Conservation (phyloP, 2,329 filamentous ascomycete genomes). For the Didymella arachidicola region DNA sequence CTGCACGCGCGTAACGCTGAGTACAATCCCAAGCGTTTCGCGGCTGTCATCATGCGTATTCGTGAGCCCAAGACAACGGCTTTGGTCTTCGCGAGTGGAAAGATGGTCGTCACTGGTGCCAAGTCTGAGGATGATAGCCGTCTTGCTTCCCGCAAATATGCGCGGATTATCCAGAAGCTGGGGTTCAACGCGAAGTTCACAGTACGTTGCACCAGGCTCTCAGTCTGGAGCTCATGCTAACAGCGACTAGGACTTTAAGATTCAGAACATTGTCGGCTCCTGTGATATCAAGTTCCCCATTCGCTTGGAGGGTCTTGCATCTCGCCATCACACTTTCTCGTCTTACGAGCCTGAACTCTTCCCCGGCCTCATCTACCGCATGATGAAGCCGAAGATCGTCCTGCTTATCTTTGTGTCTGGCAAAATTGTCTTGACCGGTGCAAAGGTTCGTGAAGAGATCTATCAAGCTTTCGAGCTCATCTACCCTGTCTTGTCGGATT, state of each 20-base stretch:
- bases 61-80: conserved; percentile 98
- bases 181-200: conserved; percentile 99
- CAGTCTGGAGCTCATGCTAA: conserved; percentile 29
- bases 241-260: conserved; percentile 81
- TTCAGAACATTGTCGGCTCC: conserved; percentile 93
- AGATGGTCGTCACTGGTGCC: conserved; percentile 99
- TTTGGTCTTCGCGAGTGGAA: conserved; percentile 96
- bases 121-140: conserved; percentile 99
- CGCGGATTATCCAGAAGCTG: conserved; percentile 98
- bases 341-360: conserved; percentile 99
- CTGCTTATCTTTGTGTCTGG: conserved; percentile 97
- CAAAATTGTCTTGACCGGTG: conserved; percentile 97
- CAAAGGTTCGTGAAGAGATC: conserved; percentile 97
- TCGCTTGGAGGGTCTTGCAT: conserved; percentile 92
- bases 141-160: conserved; percentile 95
- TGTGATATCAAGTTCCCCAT: conserved; percentile 99
- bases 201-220: conserved; percentile 35
- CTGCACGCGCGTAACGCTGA: conserved; percentile 97
- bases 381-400: conserved; percentile 99
- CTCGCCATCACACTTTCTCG: conserved; percentile 93
- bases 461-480: conserved; percentile 53
- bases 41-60: conserved; percentile 99
- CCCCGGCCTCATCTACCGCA: conserved; percentile 98
- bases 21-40: conserved; percentile 99
- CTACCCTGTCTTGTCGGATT: conserved; percentile 57